Percentiles rank a stretch among this genome's conserved stretches.
These are phyloP conservation scores for Boletellus ananiceps DNA, from an alignment of 768 basidiomycete genomes.

Conservation along the genomic window DNA sequence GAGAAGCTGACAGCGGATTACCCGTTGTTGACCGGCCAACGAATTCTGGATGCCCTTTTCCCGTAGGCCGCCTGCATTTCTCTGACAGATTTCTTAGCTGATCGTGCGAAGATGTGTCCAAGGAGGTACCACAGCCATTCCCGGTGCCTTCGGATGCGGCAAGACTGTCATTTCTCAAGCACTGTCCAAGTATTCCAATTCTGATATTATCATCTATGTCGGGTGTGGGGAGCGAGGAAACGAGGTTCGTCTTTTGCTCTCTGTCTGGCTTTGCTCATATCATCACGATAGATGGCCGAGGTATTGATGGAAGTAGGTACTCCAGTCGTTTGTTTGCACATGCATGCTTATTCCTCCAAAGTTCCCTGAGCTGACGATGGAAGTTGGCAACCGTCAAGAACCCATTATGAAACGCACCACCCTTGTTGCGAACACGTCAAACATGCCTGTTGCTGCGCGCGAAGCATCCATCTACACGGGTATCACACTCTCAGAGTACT, in stretches of 20 bases:
- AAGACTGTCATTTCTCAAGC: slow-evolving; percentile 99
- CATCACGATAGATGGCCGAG: slow-evolving; percentile 78
- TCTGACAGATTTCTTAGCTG: neutral
- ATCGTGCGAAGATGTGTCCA: slow-evolving; percentile 70
- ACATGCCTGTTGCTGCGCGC: slow-evolving; percentile 99
- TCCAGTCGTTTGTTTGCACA: slow-evolving; percentile 1
- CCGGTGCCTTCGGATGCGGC: slow-evolving; percentile 97
- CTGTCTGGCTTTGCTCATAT: slow-evolving; percentile 34
- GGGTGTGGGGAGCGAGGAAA: slow-evolving; percentile 99
- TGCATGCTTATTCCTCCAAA: slow-evolving; percentile 18
- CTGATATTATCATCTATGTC: slow-evolving; percentile 98
- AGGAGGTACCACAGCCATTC: slow-evolving; percentile 95
- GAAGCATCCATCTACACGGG: slow-evolving; percentile 99
- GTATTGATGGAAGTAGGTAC: slow-evolving; percentile 88
- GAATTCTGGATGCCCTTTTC: slow-evolving; percentile 94
- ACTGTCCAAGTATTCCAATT: slow-evolving; percentile 97
- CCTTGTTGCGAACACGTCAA: slow-evolving; percentile 97
- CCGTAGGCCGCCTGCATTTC: slow-evolving; percentile 51
- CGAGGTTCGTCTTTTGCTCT: slow-evolving; percentile 49
- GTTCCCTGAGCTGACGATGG: slow-evolving; percentile 93
- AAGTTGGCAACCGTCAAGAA: slow-evolving; percentile 87
- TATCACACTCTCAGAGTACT: slow-evolving; percentile 98
- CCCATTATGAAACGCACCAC: slow-evolving; percentile 99
- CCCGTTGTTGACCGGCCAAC: slow-evolving; percentile 93
- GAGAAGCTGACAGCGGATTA: slow-evolving; percentile 92